Evolutionary conservation across 208 protist genomes (phyloP), one percentile per base, ranked within the genome.

Genomic region (Crithidia acanthocephali): DNA sequence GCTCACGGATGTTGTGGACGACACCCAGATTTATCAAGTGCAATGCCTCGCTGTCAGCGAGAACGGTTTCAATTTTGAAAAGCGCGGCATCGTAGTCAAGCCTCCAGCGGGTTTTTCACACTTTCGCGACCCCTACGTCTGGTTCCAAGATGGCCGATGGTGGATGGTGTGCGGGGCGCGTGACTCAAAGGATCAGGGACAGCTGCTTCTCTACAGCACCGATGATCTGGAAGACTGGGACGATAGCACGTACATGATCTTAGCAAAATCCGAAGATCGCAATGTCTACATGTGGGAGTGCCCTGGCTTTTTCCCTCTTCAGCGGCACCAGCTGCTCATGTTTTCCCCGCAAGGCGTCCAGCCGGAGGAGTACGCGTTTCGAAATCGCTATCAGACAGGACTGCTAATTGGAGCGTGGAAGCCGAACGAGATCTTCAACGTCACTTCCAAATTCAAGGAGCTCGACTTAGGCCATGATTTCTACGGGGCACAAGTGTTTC

Each of bases 211-310:
- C 2, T 87, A 90, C 58, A 85, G 61, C 59, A 90, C 85, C 9
- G 85, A 90, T 48, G 85, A 90, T 47, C 47, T 86, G 15, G 81
- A 90, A 48, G 85, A 90, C 48, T 90, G 85, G 82, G 85, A 90
- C 47, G 85, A 90, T 57, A 86, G 85, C 52, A 84, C 71, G 32
- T 86, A 78, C 67, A 85, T 74, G 25, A 73, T 90, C 22, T 37
- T 90, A 9, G 68, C 75, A 27, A 90, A 90, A 44, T 72, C 70
- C 0, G 81, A 90, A 15, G 81, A 90, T 28, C 68, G 75, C 13
- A 90, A 90, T 33, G 74, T 90, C 9, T 85, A 74, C 62, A 86
- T 85, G 85, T 86, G 80, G 72, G 81, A 86, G 51, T 82, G 73
- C 52, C 81, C 85, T 11, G 76, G 85, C 4, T 80, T 86, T 33